A percentile compares a stretch with the other conserved stretches of the same genome.
Evolutionary conservation across 805 yeast genomes (phyloP).

Genomic region (Saccharomycopsis selenospora): DNA sequence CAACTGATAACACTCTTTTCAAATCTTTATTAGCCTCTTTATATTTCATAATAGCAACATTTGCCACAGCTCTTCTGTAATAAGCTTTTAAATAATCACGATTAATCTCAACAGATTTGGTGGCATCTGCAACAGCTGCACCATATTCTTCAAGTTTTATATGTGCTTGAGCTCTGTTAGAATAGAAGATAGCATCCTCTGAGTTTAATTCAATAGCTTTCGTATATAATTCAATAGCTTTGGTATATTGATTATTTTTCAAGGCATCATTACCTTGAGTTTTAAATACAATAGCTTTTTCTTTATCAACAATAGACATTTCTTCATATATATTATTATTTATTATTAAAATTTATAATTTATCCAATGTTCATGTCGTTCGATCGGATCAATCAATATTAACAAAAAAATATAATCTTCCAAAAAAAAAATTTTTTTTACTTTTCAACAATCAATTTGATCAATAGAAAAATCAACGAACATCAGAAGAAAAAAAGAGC

Average conservation of each 20-base stretch:
- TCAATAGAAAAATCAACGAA: too few species aligned
- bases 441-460: too few species aligned
- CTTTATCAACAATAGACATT: slow-evolving; percentile 8
- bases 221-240: slow-evolving; percentile 67
- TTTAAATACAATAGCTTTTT: slow-evolving; percentile 46
- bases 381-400: too few species aligned
- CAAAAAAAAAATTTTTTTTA: too few species aligned
- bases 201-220: slow-evolving; percentile 63
- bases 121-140: slow-evolving; percentile 72
- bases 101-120: slow-evolving; percentile 60
- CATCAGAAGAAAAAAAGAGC: too few species aligned
- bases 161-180: slow-evolving; percentile 88
- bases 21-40: slow-evolving; percentile 68
- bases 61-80: slow-evolving; percentile 80
- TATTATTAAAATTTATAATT: too few species aligned
- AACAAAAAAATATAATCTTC: too few species aligned
- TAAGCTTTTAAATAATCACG: slow-evolving; percentile 67
- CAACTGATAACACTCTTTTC: slow-evolving; percentile 48
- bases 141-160: slow-evolving; percentile 85
- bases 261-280: slow-evolving; percentile 67
- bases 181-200: slow-evolving; percentile 54
- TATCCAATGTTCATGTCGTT: too few species aligned
- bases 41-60: slow-evolving; percentile 68
- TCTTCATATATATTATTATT: too few species aligned
- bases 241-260: slow-evolving; percentile 53